These are phyloP conservation scores for Colletotrichum sp. DNA, from an alignment of 2,329 filamentous ascomycete genomes.

Conservation along the genomic window DNA sequence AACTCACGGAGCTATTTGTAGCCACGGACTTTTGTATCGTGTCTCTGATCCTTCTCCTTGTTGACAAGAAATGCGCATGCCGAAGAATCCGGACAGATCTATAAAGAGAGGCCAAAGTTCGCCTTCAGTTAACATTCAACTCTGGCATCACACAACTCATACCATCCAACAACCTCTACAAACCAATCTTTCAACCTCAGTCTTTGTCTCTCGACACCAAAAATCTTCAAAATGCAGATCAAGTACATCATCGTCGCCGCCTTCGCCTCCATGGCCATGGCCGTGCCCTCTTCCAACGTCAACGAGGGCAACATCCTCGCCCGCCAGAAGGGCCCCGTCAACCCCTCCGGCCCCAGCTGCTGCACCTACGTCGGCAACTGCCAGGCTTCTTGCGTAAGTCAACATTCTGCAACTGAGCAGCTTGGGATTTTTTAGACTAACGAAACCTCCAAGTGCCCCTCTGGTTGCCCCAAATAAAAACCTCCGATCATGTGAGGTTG, in stretches of 20 bases:
- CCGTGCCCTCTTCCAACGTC: neutral
- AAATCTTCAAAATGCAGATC: neutral
- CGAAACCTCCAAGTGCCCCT: neutral
- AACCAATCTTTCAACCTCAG: neutral
- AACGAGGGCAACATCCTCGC: neutral
- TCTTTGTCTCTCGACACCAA: neutral
- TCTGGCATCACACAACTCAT: neutral
- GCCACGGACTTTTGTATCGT: neutral
- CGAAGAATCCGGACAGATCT: neutral
- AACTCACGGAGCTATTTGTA: neutral
- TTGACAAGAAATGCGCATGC: neutral
- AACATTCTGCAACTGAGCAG: too few relatives aligned
- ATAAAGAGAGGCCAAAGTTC: neutral
- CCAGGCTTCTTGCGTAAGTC: neutral
- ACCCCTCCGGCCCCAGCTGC: neutral
- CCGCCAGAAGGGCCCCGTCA: neutral
- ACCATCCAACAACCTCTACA: accelerated
- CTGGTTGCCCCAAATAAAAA: neutral
- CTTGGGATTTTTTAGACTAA: neutral
- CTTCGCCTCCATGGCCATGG: neutral
- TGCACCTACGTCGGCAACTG: neutral
- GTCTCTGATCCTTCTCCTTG: neutral
- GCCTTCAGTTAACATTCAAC: accelerated
- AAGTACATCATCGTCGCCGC: neutral
- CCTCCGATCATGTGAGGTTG: too few relatives aligned